phyloP scores from a whole-genome alignment of 1,284 basidiomycete species.

The Afroboletus lepidellus region DNA sequence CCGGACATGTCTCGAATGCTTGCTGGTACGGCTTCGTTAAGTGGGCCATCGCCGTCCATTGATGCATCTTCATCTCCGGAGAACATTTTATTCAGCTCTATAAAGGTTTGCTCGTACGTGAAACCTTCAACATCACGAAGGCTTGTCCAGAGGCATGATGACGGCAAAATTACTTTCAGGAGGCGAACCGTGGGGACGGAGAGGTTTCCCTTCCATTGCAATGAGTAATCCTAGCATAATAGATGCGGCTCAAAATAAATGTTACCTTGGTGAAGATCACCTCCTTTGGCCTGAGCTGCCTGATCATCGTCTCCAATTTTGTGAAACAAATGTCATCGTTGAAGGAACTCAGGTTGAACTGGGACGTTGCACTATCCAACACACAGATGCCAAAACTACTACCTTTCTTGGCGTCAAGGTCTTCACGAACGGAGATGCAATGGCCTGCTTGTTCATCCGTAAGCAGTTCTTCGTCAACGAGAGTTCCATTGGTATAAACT shows the following conservation, averaged over 20 bases:
- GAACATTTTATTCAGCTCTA: slow-evolving; percentile 72
- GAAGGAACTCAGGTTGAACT: slow-evolving; percentile 91
- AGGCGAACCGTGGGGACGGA: slow-evolving; percentile 80
- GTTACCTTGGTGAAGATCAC: slow-evolving; percentile 86
- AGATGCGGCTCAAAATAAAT: neutral
- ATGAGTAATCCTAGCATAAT: slow-evolving; percentile 1
- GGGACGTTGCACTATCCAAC: slow-evolving; percentile 94
- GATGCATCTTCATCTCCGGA: slow-evolving; percentile 44
- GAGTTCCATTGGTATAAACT: slow-evolving; percentile 95
- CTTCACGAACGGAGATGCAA: slow-evolving; percentile 87
- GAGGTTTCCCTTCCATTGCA: slow-evolving; percentile 67
- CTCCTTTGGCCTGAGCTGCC: slow-evolving; percentile 93
- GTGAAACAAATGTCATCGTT: slow-evolving; percentile 93
- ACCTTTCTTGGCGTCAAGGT: slow-evolving; percentile 42
- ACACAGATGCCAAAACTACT: slow-evolving; percentile 88
- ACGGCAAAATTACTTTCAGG: slow-evolving; percentile 76
- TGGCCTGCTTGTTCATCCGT: slow-evolving; percentile 95
- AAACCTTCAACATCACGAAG: slow-evolving; percentile 84
- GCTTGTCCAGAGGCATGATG: slow-evolving; percentile 83
- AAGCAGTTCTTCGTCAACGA: slow-evolving; percentile 88
- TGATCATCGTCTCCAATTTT: slow-evolving; percentile 89
- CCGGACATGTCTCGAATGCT: slow-evolving; percentile 73
- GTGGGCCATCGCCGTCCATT: slow-evolving; percentile 43
- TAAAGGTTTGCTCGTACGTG: slow-evolving; percentile 67
- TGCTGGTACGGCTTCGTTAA: slow-evolving; percentile 62